A percentile compares a stretch with the other conserved stretches of the same genome.
phyloP scores from a whole-genome alignment of 2,329 filamentous ascomycete species.

The Aspergillus candidus region DNA sequence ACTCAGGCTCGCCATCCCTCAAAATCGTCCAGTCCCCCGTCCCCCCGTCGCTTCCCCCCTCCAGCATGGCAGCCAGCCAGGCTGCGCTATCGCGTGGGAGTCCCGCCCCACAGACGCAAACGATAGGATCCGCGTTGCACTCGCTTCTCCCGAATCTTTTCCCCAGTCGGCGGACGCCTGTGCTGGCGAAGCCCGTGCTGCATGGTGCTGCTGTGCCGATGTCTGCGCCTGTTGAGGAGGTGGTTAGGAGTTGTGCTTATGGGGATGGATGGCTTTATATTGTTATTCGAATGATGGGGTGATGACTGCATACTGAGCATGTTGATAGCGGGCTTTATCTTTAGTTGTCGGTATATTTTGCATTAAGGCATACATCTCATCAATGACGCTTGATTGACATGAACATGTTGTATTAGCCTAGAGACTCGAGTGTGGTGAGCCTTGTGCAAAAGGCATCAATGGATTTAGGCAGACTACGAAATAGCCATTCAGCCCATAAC shows the following conservation, averaged over 20 bases:
- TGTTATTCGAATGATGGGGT: slow-evolving; percentile 65
- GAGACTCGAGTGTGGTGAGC: too few species aligned
- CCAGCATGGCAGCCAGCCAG: slow-evolving; percentile 22
- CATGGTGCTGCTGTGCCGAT: slow-evolving; percentile 84
- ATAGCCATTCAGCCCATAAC: too few species aligned
- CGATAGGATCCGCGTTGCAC: slow-evolving; percentile 72
- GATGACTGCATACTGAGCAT: slow-evolving; percentile 1
- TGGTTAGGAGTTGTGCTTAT: slow-evolving; percentile 78
- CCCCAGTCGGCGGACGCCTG: slow-evolving; percentile 74
- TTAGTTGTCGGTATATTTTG: not conserved
- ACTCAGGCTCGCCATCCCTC: slow-evolving; percentile 44
- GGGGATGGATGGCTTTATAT: slow-evolving; percentile 88
- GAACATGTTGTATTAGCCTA: too few species aligned
- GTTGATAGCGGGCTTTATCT: not conserved
- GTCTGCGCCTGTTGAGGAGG: slow-evolving; percentile 68
- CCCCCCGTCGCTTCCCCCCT: slow-evolving; percentile 41
- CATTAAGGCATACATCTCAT: too few species aligned
- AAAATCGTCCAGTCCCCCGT: slow-evolving; percentile 72
- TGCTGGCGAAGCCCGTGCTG: slow-evolving; percentile 76
- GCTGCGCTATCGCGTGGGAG: slow-evolving; percentile 12
- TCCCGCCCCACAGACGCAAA: slow-evolving; percentile 51
- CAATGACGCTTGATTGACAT: too few species aligned
- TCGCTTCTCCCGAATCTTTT: slow-evolving; percentile 73
- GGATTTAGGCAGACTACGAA: too few species aligned
- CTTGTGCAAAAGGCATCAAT: too few species aligned